Evolutionary conservation across 1,284 basidiomycete species (phyloP), one percentile per base, ranked within the genome.

Genomic region (Puccinia hordei): DNA sequence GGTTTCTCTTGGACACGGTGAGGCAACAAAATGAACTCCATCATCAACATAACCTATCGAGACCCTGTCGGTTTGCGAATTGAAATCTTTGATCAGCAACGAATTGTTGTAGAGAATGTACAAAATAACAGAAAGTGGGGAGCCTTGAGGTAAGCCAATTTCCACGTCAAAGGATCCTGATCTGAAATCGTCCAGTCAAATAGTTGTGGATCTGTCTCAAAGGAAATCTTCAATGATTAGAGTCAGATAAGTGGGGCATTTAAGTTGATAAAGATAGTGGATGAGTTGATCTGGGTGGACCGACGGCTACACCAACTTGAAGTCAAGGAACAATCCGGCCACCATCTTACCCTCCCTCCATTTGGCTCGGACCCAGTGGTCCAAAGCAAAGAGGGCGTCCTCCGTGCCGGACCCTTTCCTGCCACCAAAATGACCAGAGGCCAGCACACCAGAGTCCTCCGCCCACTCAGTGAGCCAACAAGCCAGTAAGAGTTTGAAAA

Each of bases 251-350:
- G n/a, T 12, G 2, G 73, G 73, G 57, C 73, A 74, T 9, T 63
- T 55, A 2, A 41, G 15, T 12, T 22, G 27, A 5, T 4, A 59
- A 0, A 74, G 46, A 6, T 41, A 57, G n/a, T 57, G 15, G 4
- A 74, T 33, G 9, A 74, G 57, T 38, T 55, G 5, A 5, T 63
- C 13, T 17, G 38, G 33, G 55, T 74, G 73, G 4, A 74, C 73
- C 13, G 73, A 59, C 12, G 53, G 73, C 22, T 74, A 74, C 6
- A 33, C 73, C 6, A 55, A 74, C 44, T 74, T 74, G 0, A 74
- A 33, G 44, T 74, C 73, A 10, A 74, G 33, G 49, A 73, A 73
- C 3, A 55, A n/a, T 3, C 27, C 71, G 2, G 51, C 35, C 12
- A 73, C 71, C 19, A 41, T 0, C 49, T 61, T 61, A 33, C 22